Base-by-base conservation (phyloP, 148 eudicot genomes). In the Camellia japonica region DNA sequence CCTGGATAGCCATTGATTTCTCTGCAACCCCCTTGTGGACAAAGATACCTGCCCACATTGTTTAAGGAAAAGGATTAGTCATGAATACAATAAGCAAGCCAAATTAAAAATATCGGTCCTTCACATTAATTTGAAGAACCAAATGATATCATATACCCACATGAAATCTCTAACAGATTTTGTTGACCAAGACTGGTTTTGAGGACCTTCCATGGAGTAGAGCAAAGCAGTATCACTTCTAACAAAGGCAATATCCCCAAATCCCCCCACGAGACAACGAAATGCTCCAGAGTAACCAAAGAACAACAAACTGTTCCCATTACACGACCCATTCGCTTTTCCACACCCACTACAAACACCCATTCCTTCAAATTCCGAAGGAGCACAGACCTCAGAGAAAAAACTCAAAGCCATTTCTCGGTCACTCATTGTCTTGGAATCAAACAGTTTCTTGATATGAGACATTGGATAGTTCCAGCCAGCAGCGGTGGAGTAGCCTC, bases 1-100 rank as follows among this genome's bases (percentile, higher is more conserved):
- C 62, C 62, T 59, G 62, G 62, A 16, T 59, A 59, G 62, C 62
- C 62, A 59, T 59, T 59, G n/a, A 59, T 59, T 59, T 59, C 62
- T 2, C 62, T 59, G 62, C 62, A 59, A 59, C 62, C 62, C n/a
- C 62, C 62, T 59, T 59, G 62, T 59, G 62, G 62, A 6, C 62
- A 59, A 59, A 59, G 62, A 10, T 59, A 59, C 62, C 62, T 59
- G 62, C 62, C 7, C 13, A 7, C 52, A 49, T 49, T 49, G 52
- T 49, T 2, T 7, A 49, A 49, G 52, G 52, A 49, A 49, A 4
- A 49, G 52, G 52, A 49, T 49, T 49, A 49, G 52, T 49, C 38
- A 30, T 30, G 38, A 30, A 30, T 30, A 30, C 38, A 30, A 30
- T 30, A 30, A 30, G 38, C 1, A 30, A 30, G 38, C 38, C 38